These are phyloP conservation scores for Aspergillus sp. DNA, from an alignment of 2,329 filamentous ascomycete species.

Conservation along the genomic window DNA sequence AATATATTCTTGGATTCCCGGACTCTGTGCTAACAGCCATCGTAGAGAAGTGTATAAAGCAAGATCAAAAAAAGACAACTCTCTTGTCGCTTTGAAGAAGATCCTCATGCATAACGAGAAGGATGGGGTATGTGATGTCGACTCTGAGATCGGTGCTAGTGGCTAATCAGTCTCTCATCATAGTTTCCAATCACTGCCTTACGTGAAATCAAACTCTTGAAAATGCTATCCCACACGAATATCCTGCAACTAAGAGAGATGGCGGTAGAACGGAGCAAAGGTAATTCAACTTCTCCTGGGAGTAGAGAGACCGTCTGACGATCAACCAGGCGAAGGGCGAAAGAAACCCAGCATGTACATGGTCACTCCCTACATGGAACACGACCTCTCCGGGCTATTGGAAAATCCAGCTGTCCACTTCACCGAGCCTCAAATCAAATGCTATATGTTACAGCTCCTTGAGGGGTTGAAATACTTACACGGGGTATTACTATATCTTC, in stretches of 20 bases:
- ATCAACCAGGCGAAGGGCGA: conserved; percentile 64
- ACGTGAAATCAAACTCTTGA: conserved; percentile 95
- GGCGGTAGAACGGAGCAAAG: conserved; percentile 77
- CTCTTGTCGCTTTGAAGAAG: conserved; percentile 88
- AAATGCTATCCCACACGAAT: conserved; percentile 89
- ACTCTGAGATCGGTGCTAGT: not conserved
- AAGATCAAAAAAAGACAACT: conserved; percentile 69
- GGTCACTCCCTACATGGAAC: conserved; percentile 98
- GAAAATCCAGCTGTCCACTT: conserved; percentile 91
- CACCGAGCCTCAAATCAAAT: conserved; percentile 90
- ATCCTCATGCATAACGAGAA: conserved; percentile 99
- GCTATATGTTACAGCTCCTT: conserved; percentile 91
- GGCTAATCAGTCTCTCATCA: not conserved
- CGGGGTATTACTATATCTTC: conserved; percentile 50
- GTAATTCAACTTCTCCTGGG: conserved; percentile 33
- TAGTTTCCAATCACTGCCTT: conserved; percentile 96
- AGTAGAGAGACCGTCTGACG: conserved; percentile 15
- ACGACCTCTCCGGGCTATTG: conserved; percentile 93
- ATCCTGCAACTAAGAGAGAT: conserved; percentile 88
- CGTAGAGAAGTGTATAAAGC: conserved; percentile 88
- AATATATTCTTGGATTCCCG: conserved; percentile 4
- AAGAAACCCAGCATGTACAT: conserved; percentile 88
- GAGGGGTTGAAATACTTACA: conserved; percentile 89
- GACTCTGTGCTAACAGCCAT: conserved; percentile 10
- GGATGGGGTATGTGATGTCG: conserved; percentile 67